Base-by-base conservation (phyloP, 768 basidiomycete species). In the Mycena polygramma region DNA sequence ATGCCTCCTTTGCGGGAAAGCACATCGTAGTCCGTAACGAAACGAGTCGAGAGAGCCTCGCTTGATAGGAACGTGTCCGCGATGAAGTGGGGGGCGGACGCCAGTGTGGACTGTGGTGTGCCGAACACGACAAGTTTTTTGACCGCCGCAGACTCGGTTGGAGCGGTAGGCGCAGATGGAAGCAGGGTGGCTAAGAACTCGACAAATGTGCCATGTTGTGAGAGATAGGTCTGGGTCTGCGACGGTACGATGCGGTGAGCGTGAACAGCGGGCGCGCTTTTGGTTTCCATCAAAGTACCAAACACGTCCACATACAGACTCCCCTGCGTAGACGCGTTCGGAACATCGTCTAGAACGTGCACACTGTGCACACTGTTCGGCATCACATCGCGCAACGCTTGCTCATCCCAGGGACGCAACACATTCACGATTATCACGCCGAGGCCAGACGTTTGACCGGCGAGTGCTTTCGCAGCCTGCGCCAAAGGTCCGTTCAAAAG, bases 381-480 rank as follows among this genome's bases (percentile, higher is more conserved):
- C 41, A 97, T 76, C 30, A 86, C 79, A 17, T 77, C 78, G 71
- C 84, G 85, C 69, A 97, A 84, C n/a, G 88, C 86, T 22, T 84
- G 82, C 68, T 91, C 89, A 75, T 88, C 84, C 96, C 96, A 96
- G 26, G 96, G 94, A 55, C 93, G 89, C 61, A 95, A 84, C n/a
- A 94, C 90, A 71, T 93, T 91, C 61, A 95, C 91, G 53, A 87
- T 80, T 64, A 96, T 83, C 1, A 92, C 85, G 3, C 90, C 94
- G 13, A 95, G 79, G 14, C 90, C 88, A 11, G 83, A 71, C 0
- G 79, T 74, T 46, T 78, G 80, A 46, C 77, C 74, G 15, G 86
- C 85, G 14, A 90, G 77, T 1, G 88, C 85, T 73, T 90, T 88
- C 24, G 90, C 87, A 41, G 83, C 81, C 45, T 90, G 82, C n/a